Percentiles rank a stretch among this genome's conserved stretches.
Evolutionary conservation across 2,329 filamentous ascomycete species (phyloP).

Genomic region (Ascosphaera apis): DNA sequence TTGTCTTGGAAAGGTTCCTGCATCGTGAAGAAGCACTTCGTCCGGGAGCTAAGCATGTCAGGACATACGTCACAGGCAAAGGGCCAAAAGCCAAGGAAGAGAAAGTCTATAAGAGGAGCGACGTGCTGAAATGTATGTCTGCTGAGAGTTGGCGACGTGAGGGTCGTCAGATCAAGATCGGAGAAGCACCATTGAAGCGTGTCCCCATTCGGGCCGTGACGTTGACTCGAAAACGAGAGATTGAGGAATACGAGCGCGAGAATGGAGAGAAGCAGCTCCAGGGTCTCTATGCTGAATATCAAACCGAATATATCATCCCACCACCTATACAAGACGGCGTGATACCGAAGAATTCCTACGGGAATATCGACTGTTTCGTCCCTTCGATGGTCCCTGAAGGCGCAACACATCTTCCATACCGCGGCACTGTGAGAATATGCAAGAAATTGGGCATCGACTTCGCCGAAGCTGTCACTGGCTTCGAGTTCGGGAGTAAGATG

Average conservation of each 20-base stretch:
- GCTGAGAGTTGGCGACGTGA: slow-evolving; percentile 79
- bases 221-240: slow-evolving; percentile 7
- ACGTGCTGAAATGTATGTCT: slow-evolving; percentile 57
- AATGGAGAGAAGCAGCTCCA: neutral
- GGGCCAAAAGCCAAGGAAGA: slow-evolving; percentile 38
- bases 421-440: slow-evolving; percentile 46
- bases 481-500: slow-evolving; percentile 63
- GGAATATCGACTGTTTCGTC: slow-evolving; percentile 40
- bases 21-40: slow-evolving; percentile 77
- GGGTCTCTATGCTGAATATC: slow-evolving; percentile 32
- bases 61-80: slow-evolving; percentile 37
- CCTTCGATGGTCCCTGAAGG: slow-evolving; percentile 40
- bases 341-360: slow-evolving; percentile 39
- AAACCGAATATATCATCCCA: slow-evolving; percentile 49
- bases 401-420: slow-evolving; percentile 31
- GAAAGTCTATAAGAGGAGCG: slow-evolving; percentile 55
- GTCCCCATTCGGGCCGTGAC: slow-evolving; percentile 24
- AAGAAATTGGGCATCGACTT: slow-evolving; percentile 59
- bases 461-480: slow-evolving; percentile 73
- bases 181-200: slow-evolving; percentile 65
- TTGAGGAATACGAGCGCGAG: slow-evolving; percentile 15
- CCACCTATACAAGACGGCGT: slow-evolving; percentile 52
- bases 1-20: slow-evolving; percentile 63
- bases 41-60: slow-evolving; percentile 43
- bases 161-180: slow-evolving; percentile 53